Base-by-base conservation (phyloP, 768 basidiomycete species). In the Tylopilus sp. region DNA sequence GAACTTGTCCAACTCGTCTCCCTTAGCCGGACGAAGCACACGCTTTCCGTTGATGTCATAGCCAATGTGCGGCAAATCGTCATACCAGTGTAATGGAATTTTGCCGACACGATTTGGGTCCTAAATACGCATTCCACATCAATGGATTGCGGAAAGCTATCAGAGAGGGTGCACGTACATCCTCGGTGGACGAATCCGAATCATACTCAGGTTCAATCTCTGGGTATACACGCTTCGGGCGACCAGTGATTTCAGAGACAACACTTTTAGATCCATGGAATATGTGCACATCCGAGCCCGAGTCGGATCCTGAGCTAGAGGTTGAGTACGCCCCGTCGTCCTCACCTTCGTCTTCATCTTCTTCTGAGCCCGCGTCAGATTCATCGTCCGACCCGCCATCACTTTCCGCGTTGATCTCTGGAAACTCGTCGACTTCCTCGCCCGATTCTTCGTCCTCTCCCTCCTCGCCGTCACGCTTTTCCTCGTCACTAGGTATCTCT, bases 71-170 rank as follows among this genome's bases (percentile, higher is more conserved):
- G 97, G 97, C 60, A 99, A 76, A 76, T 98, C 95, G 68, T 98
- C 97, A 70, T 99, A 99, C 94, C 96, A 99, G 65, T 99, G 94
- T 80, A 89, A 87, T 42, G 97, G 97, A 56, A 99, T 76, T 71
- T 96, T 81, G 48, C 97, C 97, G 60, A 97, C 84, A 54, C 95
- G 91, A 67, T 97, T 98, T n/a, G 89, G 90, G 49, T 85, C 82
- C 94, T 98, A 60, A 50, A 52, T 31, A 48, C 41, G 33, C 24
- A 52, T 51, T 57, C 60, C 54, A 42, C 17, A 45, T 53, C 22
- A 57, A 53, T 22, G 42, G 21, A 49, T 25, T 21, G n/a, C 42
- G 12, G 0, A 31, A 16, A n/a, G 52, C 33, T 43, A 45, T 55
- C 46, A 36, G 31, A 33, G 29, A 50, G 4, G 40, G 46, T 24